Evolutionary conservation across 2,329 filamentous ascomycete species (phyloP), one percentile per base, ranked within the genome.

Genomic region (Fusarium sp.): DNA sequence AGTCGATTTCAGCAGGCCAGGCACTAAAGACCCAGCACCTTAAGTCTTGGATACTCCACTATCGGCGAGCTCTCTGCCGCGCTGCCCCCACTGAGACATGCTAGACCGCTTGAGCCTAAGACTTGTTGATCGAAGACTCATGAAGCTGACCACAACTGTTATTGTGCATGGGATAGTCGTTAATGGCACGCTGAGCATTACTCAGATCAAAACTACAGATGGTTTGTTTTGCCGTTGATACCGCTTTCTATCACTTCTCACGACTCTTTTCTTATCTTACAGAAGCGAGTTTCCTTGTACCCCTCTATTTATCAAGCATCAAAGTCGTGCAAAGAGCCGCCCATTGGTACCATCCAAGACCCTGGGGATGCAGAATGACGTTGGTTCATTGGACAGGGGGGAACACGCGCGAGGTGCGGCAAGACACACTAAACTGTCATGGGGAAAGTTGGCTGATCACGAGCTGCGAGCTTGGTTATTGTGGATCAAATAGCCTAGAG

Each of bases 351-450:
- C 64, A 72, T 69, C 57, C 56, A 66, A 71, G 65, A 62, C 56
- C 48, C 46, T 49, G 53, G 34, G 43, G 53, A 62, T 64, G 66
- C 66, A 64, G 49, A 70, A 73, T 75, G 73, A 75, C 73, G 73
- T 75, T 71, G 51, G 57, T 55, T 47, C 45, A 48, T 62, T 63
- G 63, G 66, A 59, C 53, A 18, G 54, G 51, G 46, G 50, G 48
- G 56, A 67, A 65, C 73, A 74, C 73, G 69, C 72, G 73, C 65
- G 46, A 66, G 43, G 42, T 49, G 51, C 64, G 55, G 57, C 61
- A 56, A 63, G 69, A 66, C 61, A 63, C 69, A 57, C 72, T 75
- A 75, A 50, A 37, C 64, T 56, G 54, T 46, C 45, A 56, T 51
- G 46, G 72, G 72, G 54, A 56, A 56, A 48, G 47, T 45, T 62